Evolutionary conservation across 2,329 filamentous ascomycete genomes (phyloP).

Genomic region (Arthrinium puccinioides): DNA sequence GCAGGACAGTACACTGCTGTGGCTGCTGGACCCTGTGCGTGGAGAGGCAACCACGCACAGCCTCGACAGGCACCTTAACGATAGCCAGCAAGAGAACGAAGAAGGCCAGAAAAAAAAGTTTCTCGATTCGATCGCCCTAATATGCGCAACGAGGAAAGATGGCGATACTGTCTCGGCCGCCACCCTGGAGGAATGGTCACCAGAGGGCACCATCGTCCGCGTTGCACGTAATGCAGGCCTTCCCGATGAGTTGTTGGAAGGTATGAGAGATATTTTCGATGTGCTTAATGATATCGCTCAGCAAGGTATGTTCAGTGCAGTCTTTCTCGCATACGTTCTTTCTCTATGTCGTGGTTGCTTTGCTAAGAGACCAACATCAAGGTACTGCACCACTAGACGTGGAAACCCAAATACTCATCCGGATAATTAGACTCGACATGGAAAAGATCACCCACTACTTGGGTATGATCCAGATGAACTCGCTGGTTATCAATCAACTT

Average conservation of each 20-base stretch:
- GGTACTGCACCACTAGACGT: neutral
- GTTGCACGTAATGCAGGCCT: slow-evolving; percentile 22
- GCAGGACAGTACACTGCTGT: slow-evolving; percentile 10
- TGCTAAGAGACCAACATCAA: neutral
- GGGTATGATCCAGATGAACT: neutral
- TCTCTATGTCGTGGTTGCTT: neutral
- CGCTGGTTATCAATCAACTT: neutral
- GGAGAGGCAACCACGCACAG: slow-evolving; percentile 16
- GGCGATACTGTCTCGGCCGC: slow-evolving; percentile 21
- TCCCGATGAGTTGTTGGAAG: slow-evolving; percentile 7
- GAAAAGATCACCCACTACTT: neutral
- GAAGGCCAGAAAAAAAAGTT: slow-evolving; percentile 19
- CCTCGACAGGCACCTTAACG: slow-evolving; percentile 13
- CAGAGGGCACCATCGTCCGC: slow-evolving; percentile 16
- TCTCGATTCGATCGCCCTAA: slow-evolving; percentile 24
- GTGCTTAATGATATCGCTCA: neutral
- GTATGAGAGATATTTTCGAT: slow-evolving; percentile 7
- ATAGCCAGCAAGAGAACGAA: slow-evolving; percentile 6
- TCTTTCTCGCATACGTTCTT: too few relatives aligned
- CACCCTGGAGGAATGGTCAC: slow-evolving; percentile 18
- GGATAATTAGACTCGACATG: neutral
- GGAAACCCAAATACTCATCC: neutral
- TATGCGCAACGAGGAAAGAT: slow-evolving; percentile 17
- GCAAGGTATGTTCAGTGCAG: neutral
- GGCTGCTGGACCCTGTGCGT: slow-evolving; percentile 17